Evolutionary conservation across 2,329 filamentous ascomycete species (phyloP), one percentile per base, ranked within the genome.

Genomic region (Aspergillus fischeri): DNA sequence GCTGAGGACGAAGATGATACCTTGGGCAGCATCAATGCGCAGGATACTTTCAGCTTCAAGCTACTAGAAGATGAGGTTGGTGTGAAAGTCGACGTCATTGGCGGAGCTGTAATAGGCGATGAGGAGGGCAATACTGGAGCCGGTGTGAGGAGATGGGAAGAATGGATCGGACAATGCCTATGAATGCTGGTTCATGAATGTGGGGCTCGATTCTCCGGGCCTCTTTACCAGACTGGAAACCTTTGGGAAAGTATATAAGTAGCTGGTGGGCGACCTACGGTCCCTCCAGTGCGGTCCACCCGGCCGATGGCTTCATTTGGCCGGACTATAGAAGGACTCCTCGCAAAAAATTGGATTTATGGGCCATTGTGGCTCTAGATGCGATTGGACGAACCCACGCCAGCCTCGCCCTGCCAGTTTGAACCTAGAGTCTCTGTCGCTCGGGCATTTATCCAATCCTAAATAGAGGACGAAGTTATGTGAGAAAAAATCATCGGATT

Each of bases 131-230:
- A 79, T 32, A 83, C 88, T 54, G 86, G 83, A 9, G 81, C 86
- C n/a, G 88, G 87, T 27, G 86, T 91, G 32, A 86, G 89, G 56
- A 87, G 85, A 73, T 97, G 93, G 92, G 96, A 92, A 85, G 84
- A 84, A 67, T 97, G 93, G 93, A 87, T 97, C 69, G 90, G 87
- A 2, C 83, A 87, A 70, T 85, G 87, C 68, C 77, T 95, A 66
- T 94, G 54, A 67, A 38, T 38, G 32, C 32, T 38, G 32, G 32
- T 7, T n/a, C 6, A 38, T 8, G 14, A 38, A 38, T n/a, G 5
- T 38, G 14, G 5, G 32, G 14, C 32, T 38, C 7, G 14, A 17
- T 17, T 38, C 32, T 38, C 14, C 32, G 14, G 14, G 14, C 32
- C 14, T 38, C 5, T 38, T 17, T 38, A 17, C 17, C 32, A 35